Evolutionary conservation across 2,329 filamentous ascomycete species (phyloP).

Genomic region (Paracoccidioides brasiliensis): DNA sequence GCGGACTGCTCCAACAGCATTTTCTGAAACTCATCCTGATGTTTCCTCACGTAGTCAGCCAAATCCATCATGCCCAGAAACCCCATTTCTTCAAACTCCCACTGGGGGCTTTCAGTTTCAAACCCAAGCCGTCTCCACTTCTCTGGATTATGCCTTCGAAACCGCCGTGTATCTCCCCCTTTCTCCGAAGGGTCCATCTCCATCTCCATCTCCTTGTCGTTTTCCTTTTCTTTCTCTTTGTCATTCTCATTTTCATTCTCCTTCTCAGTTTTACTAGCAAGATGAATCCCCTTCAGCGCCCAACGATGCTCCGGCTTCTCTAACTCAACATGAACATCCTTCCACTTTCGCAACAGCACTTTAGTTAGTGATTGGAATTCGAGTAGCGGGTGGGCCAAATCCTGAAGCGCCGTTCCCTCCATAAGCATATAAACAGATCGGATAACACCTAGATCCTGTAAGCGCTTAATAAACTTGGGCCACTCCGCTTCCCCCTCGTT

Average conservation of each 20-base stretch:
- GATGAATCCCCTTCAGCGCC: constrained; percentile 71
- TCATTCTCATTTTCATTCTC: constrained; percentile 32
- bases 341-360: constrained; percentile 75
- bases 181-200: constrained; percentile 23
- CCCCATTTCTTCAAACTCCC: constrained; percentile 73
- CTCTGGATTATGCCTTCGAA: constrained; percentile 66
- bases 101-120: constrained; percentile 71
- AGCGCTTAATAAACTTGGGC: constrained; percentile 84
- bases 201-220: constrained; percentile 37
- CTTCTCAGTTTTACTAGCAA: constrained; percentile 63
- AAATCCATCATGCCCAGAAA: constrained; percentile 97
- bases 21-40: constrained; percentile 88
- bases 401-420: constrained; percentile 85
- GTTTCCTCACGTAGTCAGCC: constrained; percentile 81
- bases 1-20: constrained; percentile 78
- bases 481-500: constrained; percentile 69
- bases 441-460: constrained; percentile 88
- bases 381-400: constrained; percentile 74
- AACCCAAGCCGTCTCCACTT: constrained; percentile 93
- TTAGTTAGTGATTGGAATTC: constrained; percentile 93
- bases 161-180: constrained; percentile 39
- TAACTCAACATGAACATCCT: constrained; percentile 68
- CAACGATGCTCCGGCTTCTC: constrained; percentile 80
- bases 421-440: constrained; percentile 84
- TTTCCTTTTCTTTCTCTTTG: constrained; percentile 31